Evolutionary conservation across 129 eudicot species (phyloP), one percentile per base, ranked within the genome.

Genomic region (Flaveria sonorensis): DNA sequence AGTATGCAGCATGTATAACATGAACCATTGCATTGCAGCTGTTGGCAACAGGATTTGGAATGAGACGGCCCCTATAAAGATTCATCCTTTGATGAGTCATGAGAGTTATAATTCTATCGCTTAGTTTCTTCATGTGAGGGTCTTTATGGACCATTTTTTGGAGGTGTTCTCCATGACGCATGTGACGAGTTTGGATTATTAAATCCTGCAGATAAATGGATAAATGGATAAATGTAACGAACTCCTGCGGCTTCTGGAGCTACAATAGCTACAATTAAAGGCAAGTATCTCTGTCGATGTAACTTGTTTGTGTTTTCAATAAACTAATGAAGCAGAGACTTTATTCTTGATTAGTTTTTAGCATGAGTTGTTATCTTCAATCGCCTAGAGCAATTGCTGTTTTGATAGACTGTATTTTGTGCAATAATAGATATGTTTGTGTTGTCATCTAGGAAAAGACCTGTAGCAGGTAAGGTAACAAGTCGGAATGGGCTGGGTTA

Each of bases 21-120:
- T 13, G 57, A 42, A 69, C 47, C 10, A 5, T 50, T 10, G n/a
- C 47, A 36, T 77, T 68, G 68, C 46, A 77, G 81, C 56, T 68
- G 81, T 15, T 75, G 77, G 23, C 18, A 62, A 75, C 9, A 28
- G 21, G 62, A 48, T 75, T 12, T 62, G 16, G 18, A 47, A 23
- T 13, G 71, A 62, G 70, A 60, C 43, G 24, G 18, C 66, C 12
- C 21, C 62, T 7, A 63, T 32, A 7, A 63, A 30, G 46, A 63
- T 63, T 63, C 69, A 63, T 28, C 68, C 45, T 15, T 7, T 28
- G 69, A 63, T 63, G 46, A 63, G 69, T 28, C 46, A 63, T 63
- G 46, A 63, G 69, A 63, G 69, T 32, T 28, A 15, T 32, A 8
- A 13, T 61, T 61, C 67, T 32, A 21, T 59, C 20, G 69, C 21